phyloP scores from a whole-genome alignment of 306 rosid species.

The Glycine soja region DNA sequence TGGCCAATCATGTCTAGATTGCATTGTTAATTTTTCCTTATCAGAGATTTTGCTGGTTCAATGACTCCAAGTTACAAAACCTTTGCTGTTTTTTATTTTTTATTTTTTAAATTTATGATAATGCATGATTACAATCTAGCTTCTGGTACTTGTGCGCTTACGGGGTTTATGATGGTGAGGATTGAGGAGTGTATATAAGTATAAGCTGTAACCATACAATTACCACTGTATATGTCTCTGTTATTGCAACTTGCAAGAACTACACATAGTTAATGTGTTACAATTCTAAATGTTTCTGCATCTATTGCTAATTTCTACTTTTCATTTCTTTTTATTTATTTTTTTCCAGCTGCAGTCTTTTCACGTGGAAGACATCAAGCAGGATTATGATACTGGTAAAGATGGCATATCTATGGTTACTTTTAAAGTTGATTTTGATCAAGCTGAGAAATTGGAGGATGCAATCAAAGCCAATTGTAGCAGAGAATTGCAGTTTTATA shows the following conservation, averaged over 20 bases:
- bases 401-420: conserved; percentile 78
- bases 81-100: too few relatives aligned
- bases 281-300: background rate
- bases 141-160: conserved; percentile 29
- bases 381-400: conserved; percentile 91
- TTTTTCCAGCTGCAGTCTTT: conserved; percentile 74
- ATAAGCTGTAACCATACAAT: background rate
- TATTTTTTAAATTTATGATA: background rate
- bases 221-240: too few relatives aligned
- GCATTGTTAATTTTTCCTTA: background rate
- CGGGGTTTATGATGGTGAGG: background rate
- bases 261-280: background rate
- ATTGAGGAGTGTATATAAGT: conserved; percentile 3
- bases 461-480: conserved; percentile 79
- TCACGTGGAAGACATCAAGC: conserved; percentile 74
- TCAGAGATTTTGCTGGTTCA: background rate
- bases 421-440: conserved; percentile 84
- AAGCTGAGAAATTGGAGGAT: conserved; percentile 84
- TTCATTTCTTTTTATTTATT: background rate
- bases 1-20: background rate
- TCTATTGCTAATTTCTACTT: background rate
- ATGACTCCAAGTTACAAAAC: background rate
- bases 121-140: conserved; percentile 6
- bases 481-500: conserved; percentile 73
- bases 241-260: background rate